A percentile compares a stretch with the other conserved stretches of the same genome.
phyloP scores from a whole-genome alignment of 768 basidiomycete genomes.

The Antrodiella citrinella region DNA sequence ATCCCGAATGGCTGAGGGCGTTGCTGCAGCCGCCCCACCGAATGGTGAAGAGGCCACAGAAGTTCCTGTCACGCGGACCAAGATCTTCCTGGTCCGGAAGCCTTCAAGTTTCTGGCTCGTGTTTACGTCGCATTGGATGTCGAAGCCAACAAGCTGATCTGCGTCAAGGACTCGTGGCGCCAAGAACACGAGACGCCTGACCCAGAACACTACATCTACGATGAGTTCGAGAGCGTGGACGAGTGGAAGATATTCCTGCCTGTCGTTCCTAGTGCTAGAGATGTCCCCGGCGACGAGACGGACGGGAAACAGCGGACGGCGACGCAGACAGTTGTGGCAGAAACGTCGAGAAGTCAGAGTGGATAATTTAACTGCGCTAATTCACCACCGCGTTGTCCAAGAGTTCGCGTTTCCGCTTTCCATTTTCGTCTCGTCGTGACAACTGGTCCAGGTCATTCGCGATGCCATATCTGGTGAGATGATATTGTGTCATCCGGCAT shows the following conservation, averaged over 20 bases:
- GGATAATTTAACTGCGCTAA: neutral
- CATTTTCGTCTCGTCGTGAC: neutral
- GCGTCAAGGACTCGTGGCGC: constrained; percentile 7
- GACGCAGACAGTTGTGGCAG: neutral
- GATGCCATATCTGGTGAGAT: constrained; percentile 3
- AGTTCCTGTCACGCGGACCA: neutral
- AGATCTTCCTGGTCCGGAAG: neutral
- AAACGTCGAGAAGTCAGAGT: neutral
- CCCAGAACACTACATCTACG: neutral
- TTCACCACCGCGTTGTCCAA: constrained; percentile 8
- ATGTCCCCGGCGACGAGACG: neutral
- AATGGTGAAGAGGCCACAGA: neutral
- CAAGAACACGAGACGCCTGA: no score
- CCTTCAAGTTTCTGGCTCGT: constrained; percentile 4
- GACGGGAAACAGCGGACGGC: neutral
- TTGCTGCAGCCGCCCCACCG: no score
- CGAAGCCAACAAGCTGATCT: constrained; percentile 1
- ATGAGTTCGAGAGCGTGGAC: neutral
- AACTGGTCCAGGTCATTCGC: constrained; percentile 3
- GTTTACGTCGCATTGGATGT: constrained; percentile 4
- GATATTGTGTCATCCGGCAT: neutral
- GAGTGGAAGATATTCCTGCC: neutral
- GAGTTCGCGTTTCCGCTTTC: constrained; percentile 5
- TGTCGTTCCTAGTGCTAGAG: neutral
- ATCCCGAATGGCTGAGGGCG: no score